Conservation (phyloP, 768 basidiomycete species). For the Boletus subcaerulescens region DNA sequence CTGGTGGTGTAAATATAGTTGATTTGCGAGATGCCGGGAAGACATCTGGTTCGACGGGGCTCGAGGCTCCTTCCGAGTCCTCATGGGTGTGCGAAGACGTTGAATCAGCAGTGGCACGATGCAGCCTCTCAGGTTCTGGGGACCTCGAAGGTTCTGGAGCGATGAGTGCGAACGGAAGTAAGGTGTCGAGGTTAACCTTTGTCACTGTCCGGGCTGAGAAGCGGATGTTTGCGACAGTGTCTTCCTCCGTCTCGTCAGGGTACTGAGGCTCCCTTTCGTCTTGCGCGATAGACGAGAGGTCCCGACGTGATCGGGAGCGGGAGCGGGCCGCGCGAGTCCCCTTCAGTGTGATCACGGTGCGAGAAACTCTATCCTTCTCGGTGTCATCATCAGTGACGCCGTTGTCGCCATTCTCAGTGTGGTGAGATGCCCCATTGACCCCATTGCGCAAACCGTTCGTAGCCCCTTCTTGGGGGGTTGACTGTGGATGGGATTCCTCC, state of each 20-base stretch:
- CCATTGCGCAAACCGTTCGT: constrained; percentile 25
- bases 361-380: constrained; percentile 54
- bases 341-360: constrained; percentile 72
- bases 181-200: constrained; percentile 51
- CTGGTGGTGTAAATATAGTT: constrained; percentile 47
- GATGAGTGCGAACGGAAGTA: constrained; percentile 80
- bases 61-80: constrained; percentile 17
- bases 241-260: constrained; percentile 58
- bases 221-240: constrained; percentile 71
- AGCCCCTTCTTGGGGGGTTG: constrained; percentile 16
- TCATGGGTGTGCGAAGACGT: constrained; percentile 12
- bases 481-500: constrained; percentile 9
- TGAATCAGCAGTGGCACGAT: constrained; percentile 21
- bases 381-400: constrained; percentile 41
- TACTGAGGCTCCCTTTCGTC: constrained; percentile 54
- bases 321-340: constrained; percentile 51
- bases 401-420: constrained; percentile 24
- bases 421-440: constrained; percentile 29
- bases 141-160: constrained; percentile 54
- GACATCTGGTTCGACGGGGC: constrained; percentile 30
- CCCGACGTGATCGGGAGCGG: constrained; percentile 71
- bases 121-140: constrained; percentile 46
- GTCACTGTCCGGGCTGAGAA: constrained; percentile 72
- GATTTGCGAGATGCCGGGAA: constrained; percentile 38
- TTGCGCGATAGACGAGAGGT: constrained; percentile 55